phyloP scores from a whole-genome alignment of 352 stramenopile genomes.

The Peronosclerospora sorghi region DNA sequence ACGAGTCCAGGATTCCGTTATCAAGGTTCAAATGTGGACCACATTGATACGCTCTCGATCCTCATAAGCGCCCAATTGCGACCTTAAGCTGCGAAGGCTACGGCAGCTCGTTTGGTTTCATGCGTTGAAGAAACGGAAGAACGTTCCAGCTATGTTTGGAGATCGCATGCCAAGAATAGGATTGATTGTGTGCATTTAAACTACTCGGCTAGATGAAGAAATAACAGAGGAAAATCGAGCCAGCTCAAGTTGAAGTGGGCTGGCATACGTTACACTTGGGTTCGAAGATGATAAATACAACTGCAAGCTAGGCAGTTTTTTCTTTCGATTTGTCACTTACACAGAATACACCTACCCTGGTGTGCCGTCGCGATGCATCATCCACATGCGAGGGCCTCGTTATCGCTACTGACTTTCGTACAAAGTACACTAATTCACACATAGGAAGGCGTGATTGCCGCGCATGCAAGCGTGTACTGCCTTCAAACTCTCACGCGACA shows the following conservation, averaged over 20 bases:
- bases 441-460: slow-evolving; percentile 7
- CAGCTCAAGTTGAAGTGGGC: slow-evolving; percentile 10
- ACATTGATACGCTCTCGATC: slow-evolving; percentile 37
- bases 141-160: not conserved
- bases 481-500: too few species aligned
- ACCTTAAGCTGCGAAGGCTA: slow-evolving; percentile 7
- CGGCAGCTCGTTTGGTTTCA: slow-evolving; percentile 1
- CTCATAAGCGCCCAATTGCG: slow-evolving; percentile 19
- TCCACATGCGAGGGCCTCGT: slow-evolving; percentile 9
- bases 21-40: too few species aligned
- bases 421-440: slow-evolving; percentile 20
- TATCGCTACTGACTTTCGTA: not conserved
- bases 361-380: slow-evolving; percentile 8
- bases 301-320: slow-evolving; percentile 1
- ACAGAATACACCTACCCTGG: slow-evolving; percentile 9
- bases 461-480: not conserved
- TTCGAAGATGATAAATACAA: slow-evolving; percentile 14
- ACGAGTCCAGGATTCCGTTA: too few species aligned
- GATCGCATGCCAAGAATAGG: too few species aligned
- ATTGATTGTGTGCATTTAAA: too few species aligned
- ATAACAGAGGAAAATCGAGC: slow-evolving; percentile 6
- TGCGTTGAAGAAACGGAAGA: not conserved
- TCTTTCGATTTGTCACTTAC: slow-evolving; percentile 1
- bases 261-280: not conserved
- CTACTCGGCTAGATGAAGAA: too few species aligned